A percentile compares a stretch with the other conserved stretches of the same genome.
phyloP scores from a whole-genome alignment of 768 basidiomycete species.

The Suillus spraguei region DNA sequence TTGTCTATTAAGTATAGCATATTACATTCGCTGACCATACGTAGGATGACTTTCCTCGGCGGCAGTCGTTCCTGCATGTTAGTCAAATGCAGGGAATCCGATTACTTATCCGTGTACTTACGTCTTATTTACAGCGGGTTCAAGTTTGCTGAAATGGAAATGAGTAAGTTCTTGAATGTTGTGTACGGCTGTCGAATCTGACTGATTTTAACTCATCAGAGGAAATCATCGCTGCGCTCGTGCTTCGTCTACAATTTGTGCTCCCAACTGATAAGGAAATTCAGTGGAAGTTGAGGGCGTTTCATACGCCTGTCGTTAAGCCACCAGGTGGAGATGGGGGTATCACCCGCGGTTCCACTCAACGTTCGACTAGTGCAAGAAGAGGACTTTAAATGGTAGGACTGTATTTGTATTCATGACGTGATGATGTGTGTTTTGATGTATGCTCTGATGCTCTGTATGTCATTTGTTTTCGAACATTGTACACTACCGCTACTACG shows the following conservation, averaged over 20 bases:
- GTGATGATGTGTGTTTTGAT: background rate
- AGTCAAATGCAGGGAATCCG: slow-evolving; percentile 38
- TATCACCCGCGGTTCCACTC: background rate
- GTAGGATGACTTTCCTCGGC: slow-evolving; percentile 5
- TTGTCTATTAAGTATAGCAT: background rate
- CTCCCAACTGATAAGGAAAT: slow-evolving; percentile 6
- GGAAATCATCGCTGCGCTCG: background rate
- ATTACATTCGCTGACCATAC: background rate
- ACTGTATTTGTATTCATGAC: background rate
- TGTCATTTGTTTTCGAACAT: background rate
- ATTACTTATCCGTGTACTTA: slow-evolving; percentile 22
- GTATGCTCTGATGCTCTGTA: background rate
- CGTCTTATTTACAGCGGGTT: slow-evolving; percentile 4
- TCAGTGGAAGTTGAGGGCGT: background rate
- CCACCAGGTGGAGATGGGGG: slow-evolving; percentile 3
- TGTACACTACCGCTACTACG: background rate
- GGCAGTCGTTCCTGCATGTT: slow-evolving; percentile 6
- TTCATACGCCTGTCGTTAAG: background rate
- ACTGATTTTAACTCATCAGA: background rate
- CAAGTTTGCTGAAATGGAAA: slow-evolving; percentile 11
- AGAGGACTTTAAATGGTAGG: background rate
- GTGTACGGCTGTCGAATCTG: background rate
- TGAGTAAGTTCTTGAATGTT: background rate
- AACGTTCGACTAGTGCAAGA: slow-evolving; percentile 6
- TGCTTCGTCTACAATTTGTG: slow-evolving; percentile 1